phyloP scores from a whole-genome alignment of 2,329 filamentous ascomycete genomes.

The Fusarium torulosum region DNA sequence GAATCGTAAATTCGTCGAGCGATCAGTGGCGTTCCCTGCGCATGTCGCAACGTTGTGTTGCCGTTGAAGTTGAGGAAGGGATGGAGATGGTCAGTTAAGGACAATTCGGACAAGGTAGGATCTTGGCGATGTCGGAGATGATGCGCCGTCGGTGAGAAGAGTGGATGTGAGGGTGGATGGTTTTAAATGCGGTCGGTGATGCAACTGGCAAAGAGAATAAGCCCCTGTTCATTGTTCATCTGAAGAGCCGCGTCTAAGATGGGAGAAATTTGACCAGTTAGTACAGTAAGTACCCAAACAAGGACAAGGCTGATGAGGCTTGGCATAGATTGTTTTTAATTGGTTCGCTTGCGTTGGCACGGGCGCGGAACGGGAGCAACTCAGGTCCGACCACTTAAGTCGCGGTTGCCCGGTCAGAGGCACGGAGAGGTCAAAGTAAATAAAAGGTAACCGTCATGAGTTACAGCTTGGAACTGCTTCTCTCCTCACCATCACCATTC shows the following conservation, averaged over 20 bases:
- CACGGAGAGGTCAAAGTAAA: constrained; percentile 58
- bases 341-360: constrained; percentile 31
- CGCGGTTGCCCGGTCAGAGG: constrained; percentile 55
- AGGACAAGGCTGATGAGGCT: constrained; percentile 28
- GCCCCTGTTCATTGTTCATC: constrained; percentile 36
- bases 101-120: not conserved
- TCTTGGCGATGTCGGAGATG: constrained; percentile 12
- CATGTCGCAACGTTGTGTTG: constrained; percentile 41
- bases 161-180: constrained; percentile 33
- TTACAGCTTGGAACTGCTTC: constrained; percentile 32
- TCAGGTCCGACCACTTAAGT: constrained; percentile 29
- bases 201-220: constrained; percentile 24
- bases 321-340: constrained; percentile 12
- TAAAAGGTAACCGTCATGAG: constrained; percentile 56
- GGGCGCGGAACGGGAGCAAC: constrained; percentile 41
- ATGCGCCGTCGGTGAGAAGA: constrained; percentile 39
- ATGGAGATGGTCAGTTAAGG: not conserved
- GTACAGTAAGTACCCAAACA: constrained; percentile 14
- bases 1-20: constrained; percentile 33
- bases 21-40: constrained; percentile 40
- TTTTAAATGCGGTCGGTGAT: constrained; percentile 38
- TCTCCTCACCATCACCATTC: constrained; percentile 45
- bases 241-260: constrained; percentile 23
- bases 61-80: constrained; percentile 7
- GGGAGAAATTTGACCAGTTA: constrained; percentile 39